These are phyloP conservation scores for Zymoseptoria tritici DNA, from an alignment of 2,329 filamentous ascomycete genomes.

Conservation along the genomic window DNA sequence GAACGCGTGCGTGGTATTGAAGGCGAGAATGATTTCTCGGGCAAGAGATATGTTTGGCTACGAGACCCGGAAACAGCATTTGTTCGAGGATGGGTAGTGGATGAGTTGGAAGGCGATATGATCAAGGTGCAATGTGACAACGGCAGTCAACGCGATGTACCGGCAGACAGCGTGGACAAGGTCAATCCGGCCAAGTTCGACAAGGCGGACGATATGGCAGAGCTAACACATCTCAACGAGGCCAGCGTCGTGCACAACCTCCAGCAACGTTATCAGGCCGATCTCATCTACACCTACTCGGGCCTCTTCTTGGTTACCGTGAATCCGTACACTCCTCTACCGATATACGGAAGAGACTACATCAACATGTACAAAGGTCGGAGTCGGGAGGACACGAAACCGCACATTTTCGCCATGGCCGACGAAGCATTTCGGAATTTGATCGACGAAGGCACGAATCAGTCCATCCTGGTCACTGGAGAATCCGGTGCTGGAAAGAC, in stretches of 20 bases:
- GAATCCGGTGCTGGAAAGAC: constrained; percentile 98
- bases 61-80: constrained; percentile 82
- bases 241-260: constrained; percentile 96
- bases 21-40: constrained; percentile 97
- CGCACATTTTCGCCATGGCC: constrained; percentile 96
- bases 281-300: constrained; percentile 96
- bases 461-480: constrained; percentile 95
- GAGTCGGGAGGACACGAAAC: constrained; percentile 85
- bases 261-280: constrained; percentile 87
- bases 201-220: constrained; percentile 98
- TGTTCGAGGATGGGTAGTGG: constrained; percentile 83
- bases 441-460: constrained; percentile 89
- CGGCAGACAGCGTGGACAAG: constrained; percentile 85
- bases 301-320: constrained; percentile 94
- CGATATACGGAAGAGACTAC: constrained; percentile 95
- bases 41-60: constrained; percentile 97
- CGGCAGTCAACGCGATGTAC: constrained; percentile 80
- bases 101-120: constrained; percentile 62
- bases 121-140: constrained; percentile 90
- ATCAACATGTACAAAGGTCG: constrained; percentile 96
- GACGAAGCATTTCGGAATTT: constrained; percentile 94
- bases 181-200: constrained; percentile 99
- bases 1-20: constrained; percentile 66
- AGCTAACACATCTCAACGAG: constrained; percentile 95
- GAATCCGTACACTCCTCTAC: constrained; percentile 89